Evolutionary conservation across 2,329 filamentous ascomycete genomes (phyloP), one percentile per base, ranked within the genome.

Genomic region (Phyllosticta citriasiana): DNA sequence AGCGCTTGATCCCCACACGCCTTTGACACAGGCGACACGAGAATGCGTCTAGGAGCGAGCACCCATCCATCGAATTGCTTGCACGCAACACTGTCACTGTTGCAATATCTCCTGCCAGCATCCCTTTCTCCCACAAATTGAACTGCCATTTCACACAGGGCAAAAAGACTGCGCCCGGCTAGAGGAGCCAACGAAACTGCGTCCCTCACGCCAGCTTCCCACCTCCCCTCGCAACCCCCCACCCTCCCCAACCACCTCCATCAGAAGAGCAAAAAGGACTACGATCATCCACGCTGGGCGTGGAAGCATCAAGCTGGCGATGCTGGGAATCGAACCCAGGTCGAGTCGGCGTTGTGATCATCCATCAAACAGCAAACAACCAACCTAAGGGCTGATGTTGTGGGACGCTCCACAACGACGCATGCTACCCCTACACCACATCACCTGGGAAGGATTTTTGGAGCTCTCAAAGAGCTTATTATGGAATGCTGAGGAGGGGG

Each of bases 291-390:
- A 47, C 14, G 6, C 40, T 47, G 14, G 7, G 40, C 12, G 14
- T 19, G 14, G 40, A 47, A 47, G 40, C 40, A 56, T 26, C 4
- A 10, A 14, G 54, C 53, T 59, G 57, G 52, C 53, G 33, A 33
- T 55, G 26, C 58, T 60, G 58, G 58, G 58, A 60, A 60, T 60
- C 58, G 58, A 60, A 60, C 58, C 58, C 58, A 60, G 58, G 27
- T 50, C 47, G 53, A 4, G 9, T 52, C 57, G 57, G 57, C 14
- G 3, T 47, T n/a, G 40, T 47, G 40, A n/a, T 19, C 40, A 47
- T 47, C 40, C 16, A 30, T n/a, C 4, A 1, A 22, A 22, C 19
- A 4, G 40, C 40, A 47, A 47, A 47, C 40, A n/a, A 47, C 40
- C 40, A 47, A 6, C 3, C 40, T 47, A 7, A 1, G n/a, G 9